Percentiles rank a stretch among this genome's conserved stretches.
These are phyloP conservation scores for Naganishia sp. DNA, from an alignment of 1,284 basidiomycete species.

Conservation along the genomic window DNA sequence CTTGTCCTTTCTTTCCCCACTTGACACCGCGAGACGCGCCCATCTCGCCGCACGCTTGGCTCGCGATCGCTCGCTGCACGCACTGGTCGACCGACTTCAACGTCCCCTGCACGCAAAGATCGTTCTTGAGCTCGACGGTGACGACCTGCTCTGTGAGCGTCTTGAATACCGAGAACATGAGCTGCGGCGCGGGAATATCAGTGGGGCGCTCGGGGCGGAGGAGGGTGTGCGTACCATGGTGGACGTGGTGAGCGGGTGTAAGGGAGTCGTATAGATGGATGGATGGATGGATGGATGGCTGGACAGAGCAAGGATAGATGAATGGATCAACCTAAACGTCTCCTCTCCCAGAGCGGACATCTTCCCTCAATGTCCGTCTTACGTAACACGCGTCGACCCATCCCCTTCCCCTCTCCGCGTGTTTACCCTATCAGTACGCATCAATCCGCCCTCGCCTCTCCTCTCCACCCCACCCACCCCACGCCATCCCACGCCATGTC, in stretches of 20 bases:
- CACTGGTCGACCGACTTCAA: conserved; percentile 98
- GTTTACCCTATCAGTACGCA: background rate
- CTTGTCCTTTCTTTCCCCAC: no score
- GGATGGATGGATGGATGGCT: background rate
- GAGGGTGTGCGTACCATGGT: conserved; percentile 11
- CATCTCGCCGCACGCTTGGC: no score
- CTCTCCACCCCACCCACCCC: background rate
- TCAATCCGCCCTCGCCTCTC: no score
- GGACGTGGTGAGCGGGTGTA: background rate
- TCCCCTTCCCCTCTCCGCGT: background rate
- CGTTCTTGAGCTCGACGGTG: conserved; percentile 98
- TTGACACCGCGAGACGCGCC: no score
- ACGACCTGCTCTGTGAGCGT: conserved; percentile 96
- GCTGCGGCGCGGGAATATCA: conserved; percentile 16
- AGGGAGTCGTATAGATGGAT: no score
- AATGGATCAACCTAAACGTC: background rate
- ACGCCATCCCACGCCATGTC: conserved; percentile 1
- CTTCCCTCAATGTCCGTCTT: background rate
- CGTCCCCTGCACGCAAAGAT: conserved; percentile 93
- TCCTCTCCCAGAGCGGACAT: background rate
- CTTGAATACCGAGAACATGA: conserved; percentile 75
- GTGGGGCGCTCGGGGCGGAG: background rate
- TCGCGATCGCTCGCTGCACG: no score
- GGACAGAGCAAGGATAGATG: no score
- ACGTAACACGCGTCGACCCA: background rate